Conservation (phyloP, 768 basidiomycete species). For the Termitomyces sp. region DNA sequence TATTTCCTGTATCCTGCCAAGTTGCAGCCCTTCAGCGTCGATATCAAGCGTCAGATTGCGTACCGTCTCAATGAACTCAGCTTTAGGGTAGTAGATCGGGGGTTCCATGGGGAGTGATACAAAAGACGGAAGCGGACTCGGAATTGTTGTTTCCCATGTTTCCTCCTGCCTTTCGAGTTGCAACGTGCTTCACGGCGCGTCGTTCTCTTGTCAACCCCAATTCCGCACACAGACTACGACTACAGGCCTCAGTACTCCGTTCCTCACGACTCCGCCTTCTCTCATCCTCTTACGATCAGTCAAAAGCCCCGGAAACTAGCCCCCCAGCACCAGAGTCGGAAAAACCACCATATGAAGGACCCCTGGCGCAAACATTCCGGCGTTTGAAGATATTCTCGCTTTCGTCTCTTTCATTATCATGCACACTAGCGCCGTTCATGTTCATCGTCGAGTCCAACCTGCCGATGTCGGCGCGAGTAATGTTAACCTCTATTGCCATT, state of each 20-base stretch:
- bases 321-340: slow-evolving; percentile 10
- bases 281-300: slow-evolving; percentile 8
- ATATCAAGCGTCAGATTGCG: slow-evolving; percentile 10
- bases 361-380: slow-evolving; percentile 66
- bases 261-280: slow-evolving; percentile 3
- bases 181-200: slow-evolving; percentile 5
- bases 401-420: slow-evolving; percentile 65
- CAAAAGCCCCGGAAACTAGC: not conserved
- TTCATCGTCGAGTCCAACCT: slow-evolving; percentile 77
- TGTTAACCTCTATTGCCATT: slow-evolving; percentile 65
- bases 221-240: not conserved
- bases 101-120: slow-evolving; percentile 46
- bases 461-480: slow-evolving; percentile 60
- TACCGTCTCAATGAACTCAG: slow-evolving; percentile 89
- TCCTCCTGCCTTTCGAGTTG: slow-evolving; percentile 5
- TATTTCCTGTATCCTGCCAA: slow-evolving; percentile 87
- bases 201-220: not conserved
- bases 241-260: not conserved
- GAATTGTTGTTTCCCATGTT: slow-evolving; percentile 7
- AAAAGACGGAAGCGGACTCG: slow-evolving; percentile 1
- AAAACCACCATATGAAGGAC: slow-evolving; percentile 58
- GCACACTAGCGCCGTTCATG: slow-evolving; percentile 70
- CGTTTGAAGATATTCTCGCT: slow-evolving; percentile 81
- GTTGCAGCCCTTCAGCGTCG: not conserved
- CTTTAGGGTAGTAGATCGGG: slow-evolving; percentile 72